These are phyloP conservation scores for Exophiala spinifera DNA, from an alignment of 2,329 filamentous ascomycete species.

Conservation along the genomic window DNA sequence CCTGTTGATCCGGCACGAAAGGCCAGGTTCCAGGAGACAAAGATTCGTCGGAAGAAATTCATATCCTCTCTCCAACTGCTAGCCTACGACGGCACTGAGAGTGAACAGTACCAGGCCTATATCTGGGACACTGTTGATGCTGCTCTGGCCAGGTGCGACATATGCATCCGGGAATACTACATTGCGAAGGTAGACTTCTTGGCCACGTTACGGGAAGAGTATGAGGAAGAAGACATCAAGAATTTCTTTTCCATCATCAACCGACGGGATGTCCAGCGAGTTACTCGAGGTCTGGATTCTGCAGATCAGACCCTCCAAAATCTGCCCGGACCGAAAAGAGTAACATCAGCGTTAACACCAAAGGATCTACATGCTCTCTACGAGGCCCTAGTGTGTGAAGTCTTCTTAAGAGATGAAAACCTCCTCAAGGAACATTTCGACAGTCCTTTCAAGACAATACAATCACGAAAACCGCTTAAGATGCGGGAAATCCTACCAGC, in stretches of 20 bases:
- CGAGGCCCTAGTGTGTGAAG: conserved; percentile 80
- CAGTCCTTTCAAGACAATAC: conserved; percentile 75
- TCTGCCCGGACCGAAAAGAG: conserved; percentile 50
- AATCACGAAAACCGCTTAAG: conserved; percentile 74
- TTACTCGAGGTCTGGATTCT: conserved; percentile 57
- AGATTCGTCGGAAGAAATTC: conserved; percentile 58
- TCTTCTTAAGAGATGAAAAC: conserved; percentile 62
- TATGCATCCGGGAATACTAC: conserved; percentile 73
- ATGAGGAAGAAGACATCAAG: conserved; percentile 47
- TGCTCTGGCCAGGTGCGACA: conserved; percentile 62
- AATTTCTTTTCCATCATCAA: conserved; percentile 57
- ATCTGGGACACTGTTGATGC: conserved; percentile 58
- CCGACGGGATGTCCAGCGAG: conserved; percentile 59
- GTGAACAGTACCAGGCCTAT: conserved; percentile 57
- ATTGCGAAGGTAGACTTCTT: conserved; percentile 62
- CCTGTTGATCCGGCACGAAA: conserved; percentile 35
- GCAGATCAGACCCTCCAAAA: conserved; percentile 54
- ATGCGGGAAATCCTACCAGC: conserved; percentile 74
- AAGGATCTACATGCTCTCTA: conserved; percentile 76
- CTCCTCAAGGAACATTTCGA: conserved; percentile 65
- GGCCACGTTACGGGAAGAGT: conserved; percentile 58
- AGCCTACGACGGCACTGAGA: conserved; percentile 61
- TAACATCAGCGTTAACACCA: conserved; percentile 50
- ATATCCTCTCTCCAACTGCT: conserved; percentile 68
- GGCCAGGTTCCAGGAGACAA: conserved; percentile 53